Conservation (phyloP, 2,329 filamentous ascomycete genomes). For the Alternaria sp. region DNA sequence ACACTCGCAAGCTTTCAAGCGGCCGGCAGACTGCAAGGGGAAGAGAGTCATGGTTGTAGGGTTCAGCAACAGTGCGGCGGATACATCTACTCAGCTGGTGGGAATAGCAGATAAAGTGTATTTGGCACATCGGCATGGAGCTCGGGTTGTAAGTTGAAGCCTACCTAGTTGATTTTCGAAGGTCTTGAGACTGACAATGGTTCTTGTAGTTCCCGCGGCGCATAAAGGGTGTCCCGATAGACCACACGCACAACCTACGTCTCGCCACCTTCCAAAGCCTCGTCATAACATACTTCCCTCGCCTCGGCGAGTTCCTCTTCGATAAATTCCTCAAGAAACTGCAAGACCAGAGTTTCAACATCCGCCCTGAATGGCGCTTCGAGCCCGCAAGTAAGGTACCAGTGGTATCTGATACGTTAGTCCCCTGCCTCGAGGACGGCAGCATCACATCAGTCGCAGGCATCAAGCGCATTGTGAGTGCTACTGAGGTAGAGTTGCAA, state of each 20-base stretch:
- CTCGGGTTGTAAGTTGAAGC: constrained; percentile 18
- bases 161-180: not conserved
- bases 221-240: constrained; percentile 20
- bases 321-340: constrained; percentile 25
- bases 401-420: constrained; percentile 26
- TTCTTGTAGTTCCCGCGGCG: constrained; percentile 20
- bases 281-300: constrained; percentile 19
- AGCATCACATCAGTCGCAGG: constrained; percentile 24
- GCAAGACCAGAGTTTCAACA: constrained; percentile 30
- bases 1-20: constrained; percentile 24
- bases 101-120: constrained; percentile 28
- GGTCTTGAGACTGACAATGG: not conserved
- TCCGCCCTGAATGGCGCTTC: constrained; percentile 32
- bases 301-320: constrained; percentile 22
- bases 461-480: constrained; percentile 15
- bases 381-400: constrained; percentile 26
- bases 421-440: constrained; percentile 23
- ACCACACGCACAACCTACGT: constrained; percentile 21
- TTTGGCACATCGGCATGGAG: constrained; percentile 33
- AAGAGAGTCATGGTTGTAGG: constrained; percentile 34
- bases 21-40: constrained; percentile 13
- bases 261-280: constrained; percentile 19
- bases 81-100: constrained; percentile 30
- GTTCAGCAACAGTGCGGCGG: constrained; percentile 35
- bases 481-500: constrained; percentile 32